These are phyloP conservation scores for Celoporthe dispersa DNA, from an alignment of 2,329 filamentous ascomycete species.

Conservation along the genomic window DNA sequence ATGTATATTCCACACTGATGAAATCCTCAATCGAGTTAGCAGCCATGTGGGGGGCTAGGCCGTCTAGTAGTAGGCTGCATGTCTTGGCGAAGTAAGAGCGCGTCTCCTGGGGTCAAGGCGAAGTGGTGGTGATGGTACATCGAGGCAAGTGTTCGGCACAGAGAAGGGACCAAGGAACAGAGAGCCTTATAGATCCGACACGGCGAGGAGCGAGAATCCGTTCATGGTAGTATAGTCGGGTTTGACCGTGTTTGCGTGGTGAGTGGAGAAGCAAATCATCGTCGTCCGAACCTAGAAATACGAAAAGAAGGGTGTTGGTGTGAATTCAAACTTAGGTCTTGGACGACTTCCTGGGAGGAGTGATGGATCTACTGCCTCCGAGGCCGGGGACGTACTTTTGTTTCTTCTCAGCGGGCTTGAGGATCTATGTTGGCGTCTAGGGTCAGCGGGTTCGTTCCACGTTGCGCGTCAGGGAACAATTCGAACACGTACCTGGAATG, in stretches of 20 bases:
- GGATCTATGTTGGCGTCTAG: conserved; percentile 64
- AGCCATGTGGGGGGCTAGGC: conserved; percentile 6
- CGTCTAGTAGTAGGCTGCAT: conserved; percentile 4
- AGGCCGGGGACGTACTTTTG: conserved; percentile 96
- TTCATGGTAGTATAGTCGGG: conserved; percentile 16
- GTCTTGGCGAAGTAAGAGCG: conserved; percentile 11
- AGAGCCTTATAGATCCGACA: conserved; percentile 26
- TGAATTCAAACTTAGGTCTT: conserved; percentile 73
- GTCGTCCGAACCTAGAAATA: conserved; percentile 92
- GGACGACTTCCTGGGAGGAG: conserved; percentile 70
- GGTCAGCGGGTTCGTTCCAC: neutral
- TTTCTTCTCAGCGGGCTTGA: conserved; percentile 99
- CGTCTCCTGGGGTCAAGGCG: conserved; percentile 32
- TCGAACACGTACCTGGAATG: conserved; percentile 78
- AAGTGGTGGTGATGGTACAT: conserved; percentile 22
- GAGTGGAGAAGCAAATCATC: conserved; percentile 62
- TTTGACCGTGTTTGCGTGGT: conserved; percentile 24
- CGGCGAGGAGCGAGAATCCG: conserved; percentile 27
- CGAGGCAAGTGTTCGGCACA: conserved; percentile 35
- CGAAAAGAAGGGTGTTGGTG: conserved; percentile 68
- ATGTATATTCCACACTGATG: conserved; percentile 24
- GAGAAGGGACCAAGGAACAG: conserved; percentile 20
- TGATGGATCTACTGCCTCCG: conserved; percentile 67
- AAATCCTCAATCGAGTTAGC: conserved; percentile 12
- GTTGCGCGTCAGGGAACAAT: neutral